Conservation (phyloP, 441 rosid genomes). For the Croton setiger region DNA sequence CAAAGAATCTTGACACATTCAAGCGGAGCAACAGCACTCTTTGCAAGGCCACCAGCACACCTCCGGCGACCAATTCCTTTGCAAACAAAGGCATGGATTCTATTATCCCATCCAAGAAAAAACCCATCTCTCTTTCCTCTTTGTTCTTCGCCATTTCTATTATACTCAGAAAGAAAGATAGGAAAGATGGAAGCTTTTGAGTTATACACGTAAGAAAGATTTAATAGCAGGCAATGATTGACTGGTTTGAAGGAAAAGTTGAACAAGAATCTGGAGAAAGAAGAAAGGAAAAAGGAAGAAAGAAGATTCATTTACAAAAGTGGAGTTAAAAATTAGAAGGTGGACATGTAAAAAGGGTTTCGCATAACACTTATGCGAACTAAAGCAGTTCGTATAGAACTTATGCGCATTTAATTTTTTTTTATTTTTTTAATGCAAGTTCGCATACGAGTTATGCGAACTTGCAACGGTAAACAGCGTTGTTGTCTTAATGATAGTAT, state of each 20-base stretch:
- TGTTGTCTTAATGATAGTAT: too few species aligned
- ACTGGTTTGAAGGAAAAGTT: not conserved
- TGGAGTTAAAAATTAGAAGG: too few species aligned
- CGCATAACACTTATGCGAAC: too few species aligned
- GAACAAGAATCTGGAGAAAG: not conserved
- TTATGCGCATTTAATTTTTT: too few species aligned
- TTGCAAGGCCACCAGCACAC: slow-evolving; percentile 90
- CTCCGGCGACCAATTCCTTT: slow-evolving; percentile 84
- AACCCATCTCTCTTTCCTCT: slow-evolving; percentile 50
- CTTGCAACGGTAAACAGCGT: too few species aligned
- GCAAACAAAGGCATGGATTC: slow-evolving; percentile 73
- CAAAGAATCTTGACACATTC: slow-evolving; percentile 92
- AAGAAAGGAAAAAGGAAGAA: slow-evolving; percentile 3
- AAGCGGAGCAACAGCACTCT: slow-evolving; percentile 88
- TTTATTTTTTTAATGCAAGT: too few species aligned
- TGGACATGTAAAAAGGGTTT: too few species aligned
- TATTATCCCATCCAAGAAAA: slow-evolving; percentile 42
- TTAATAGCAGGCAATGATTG: not conserved
- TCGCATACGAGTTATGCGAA: too few species aligned
- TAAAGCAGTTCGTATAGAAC: too few species aligned
- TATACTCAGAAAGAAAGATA: not conserved
- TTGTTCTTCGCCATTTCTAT: slow-evolving; percentile 36
- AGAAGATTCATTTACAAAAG: too few species aligned
- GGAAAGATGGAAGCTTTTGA: not conserved
- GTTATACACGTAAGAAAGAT: not conserved